Base-by-base conservation (phyloP, 2,329 filamentous ascomycete species). In the Colletotrichum sansevieriae region DNA sequence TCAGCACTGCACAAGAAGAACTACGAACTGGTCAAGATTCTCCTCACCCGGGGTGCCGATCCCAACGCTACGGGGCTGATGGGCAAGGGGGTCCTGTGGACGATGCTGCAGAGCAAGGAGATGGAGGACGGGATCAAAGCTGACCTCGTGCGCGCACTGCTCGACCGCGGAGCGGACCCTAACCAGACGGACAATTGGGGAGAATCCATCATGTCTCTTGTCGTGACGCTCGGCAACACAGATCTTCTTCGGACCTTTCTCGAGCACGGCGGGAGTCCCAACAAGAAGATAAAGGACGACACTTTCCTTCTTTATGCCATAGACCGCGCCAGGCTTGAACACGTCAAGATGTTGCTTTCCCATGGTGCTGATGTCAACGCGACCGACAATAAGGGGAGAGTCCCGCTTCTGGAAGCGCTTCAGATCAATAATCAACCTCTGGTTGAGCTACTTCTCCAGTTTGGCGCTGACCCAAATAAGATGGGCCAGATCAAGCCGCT, bases 281-380 rank as follows among this genome's bases (percentile, higher is more conserved):
- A 72, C 41, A 57, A 65, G 46, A 49, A 41, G 22, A 37, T 72
- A 46, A 55, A 59, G 29, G 49, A 70, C 5, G 71, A 68, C 5
- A 78, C 78, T 0, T 70, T 76, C 8, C 71, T 81, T 0, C 68
- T 77, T 1, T 75, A 80, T 25, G 76, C 77, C 6, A 72, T 81
- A 3, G 74, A 76, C 10, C 68, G 71, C 0, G 73, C 72, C 1
- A 71, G 43, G 29, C 43, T 39, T 4, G 77, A 76, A 2, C 73
- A 75, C 20, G 75, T 67, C 0, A 71, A 68, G 47, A 52, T 74
- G 11, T 71, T 81, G 11, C 68, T 81, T 0, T 70, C 75, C 43
- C 70, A 76, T 22, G 80, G 78, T 4, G 78, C 78, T 0, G 74
- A 80, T 43, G 66, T 75, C 0, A 80, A 81, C 15, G 70, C 71